Base-by-base conservation (phyloP, 2,329 filamentous ascomycete species). In the Capronia epimyces region DNA sequence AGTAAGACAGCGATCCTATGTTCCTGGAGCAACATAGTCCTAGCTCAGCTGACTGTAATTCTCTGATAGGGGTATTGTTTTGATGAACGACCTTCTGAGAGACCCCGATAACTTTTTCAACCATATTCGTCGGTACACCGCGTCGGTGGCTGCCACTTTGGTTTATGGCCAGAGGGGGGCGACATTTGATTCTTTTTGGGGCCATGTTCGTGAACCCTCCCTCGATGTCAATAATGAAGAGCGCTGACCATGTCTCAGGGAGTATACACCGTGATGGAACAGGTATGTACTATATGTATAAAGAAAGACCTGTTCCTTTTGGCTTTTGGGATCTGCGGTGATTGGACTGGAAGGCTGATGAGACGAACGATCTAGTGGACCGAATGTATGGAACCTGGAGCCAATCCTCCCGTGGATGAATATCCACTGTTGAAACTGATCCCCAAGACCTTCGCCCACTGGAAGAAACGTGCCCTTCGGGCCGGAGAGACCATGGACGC, bases 71-170 rank as follows among this genome's bases (percentile, higher is more conserved):
- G 25, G 6, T 5, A 18, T 13, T 15, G 27, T 49, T 5, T 34
- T 53, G 27, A 22, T 53, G 31, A 49, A 44, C 22, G 34, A 48
- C 20, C 41, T 53, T n/a, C 16, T 53, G 7, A 16, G 13, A 12
- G 25, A 43, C 31, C 45, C 50, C 13, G 45, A 45, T 16, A 22
- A 49, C 32, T 53, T 49, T 24, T 53, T 44, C 24, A 27, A 36
- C 12, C 32, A 49, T 15, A 45, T 53, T 21, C 29, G 29, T 29
- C 29, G 50, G 3, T 44, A 44, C 12, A 49, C 50, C 9, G 69
- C 70, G 1, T 72, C 69, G 52, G 66, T 77, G 21, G 72, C 75
- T 3, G 75, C 75, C 53, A 73, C 69, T 7, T 70, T 77, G 2
- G 68, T 73, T 4, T 78, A 76, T 53, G 75, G 75, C 0, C 72